Percentiles rank a stretch among this genome's conserved stretches.
Conservation (phyloP, 345 rosid species). For the Physaria fendleri region DNA sequence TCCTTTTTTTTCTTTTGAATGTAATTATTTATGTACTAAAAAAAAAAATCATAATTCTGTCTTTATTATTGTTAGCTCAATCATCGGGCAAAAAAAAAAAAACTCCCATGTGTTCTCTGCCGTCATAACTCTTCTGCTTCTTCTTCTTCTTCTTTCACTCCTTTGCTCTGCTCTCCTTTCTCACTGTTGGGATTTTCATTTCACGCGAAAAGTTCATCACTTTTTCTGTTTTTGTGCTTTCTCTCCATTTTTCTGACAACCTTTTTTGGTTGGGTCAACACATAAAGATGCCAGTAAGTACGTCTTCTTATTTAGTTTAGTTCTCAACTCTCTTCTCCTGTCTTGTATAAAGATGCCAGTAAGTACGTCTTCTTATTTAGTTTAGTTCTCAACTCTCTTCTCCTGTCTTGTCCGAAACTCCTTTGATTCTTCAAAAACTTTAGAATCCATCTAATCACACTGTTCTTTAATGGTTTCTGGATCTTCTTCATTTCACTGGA, state of each 20-base stretch:
- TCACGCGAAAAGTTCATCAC: conserved; percentile 18
- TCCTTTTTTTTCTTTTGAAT: neutral
- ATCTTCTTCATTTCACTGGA: conserved; percentile 5
- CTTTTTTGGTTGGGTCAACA: neutral
- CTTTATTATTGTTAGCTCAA: neutral
- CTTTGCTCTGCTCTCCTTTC: conserved; percentile 2
- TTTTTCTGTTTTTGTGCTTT: neutral
- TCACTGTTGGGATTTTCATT: conserved; percentile 10
- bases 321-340: neutral
- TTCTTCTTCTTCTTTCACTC: neutral
- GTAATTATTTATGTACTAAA: conserved; percentile 9
- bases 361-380: conserved; percentile 14
- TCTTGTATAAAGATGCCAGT: no score
- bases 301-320: neutral
- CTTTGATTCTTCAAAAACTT: neutral
- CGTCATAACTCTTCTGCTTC: conserved; percentile 16
- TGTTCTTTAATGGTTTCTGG: neutral
- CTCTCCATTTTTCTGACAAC: conserved; percentile 8
- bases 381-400: neutral
- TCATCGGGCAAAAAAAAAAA: neutral
- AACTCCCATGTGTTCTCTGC: neutral
- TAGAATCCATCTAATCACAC: neutral
- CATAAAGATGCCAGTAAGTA: conserved; percentile 29
- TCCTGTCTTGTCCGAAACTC: conserved; percentile 10
- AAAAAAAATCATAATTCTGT: neutral